Evolutionary conservation across 164 flowering plant species (phyloP).

Genomic region (Vitis riparia): DNA sequence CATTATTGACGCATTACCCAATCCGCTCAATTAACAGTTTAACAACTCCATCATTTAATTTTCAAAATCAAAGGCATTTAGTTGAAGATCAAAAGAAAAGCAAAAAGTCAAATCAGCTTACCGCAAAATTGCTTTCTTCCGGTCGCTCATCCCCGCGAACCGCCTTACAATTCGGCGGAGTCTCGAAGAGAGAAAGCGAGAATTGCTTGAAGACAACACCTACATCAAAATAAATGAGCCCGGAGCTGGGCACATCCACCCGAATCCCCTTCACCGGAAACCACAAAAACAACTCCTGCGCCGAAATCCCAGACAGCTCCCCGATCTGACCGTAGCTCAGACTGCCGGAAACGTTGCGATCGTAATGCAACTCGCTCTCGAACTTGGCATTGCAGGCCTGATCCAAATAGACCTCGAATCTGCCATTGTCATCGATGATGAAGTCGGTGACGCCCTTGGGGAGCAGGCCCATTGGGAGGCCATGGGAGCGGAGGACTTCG

Average conservation of each 20-base stretch:
- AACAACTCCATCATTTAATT: no score
- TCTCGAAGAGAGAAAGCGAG: constrained; percentile 52
- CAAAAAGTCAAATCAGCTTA: no score
- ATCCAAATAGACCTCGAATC: constrained; percentile 31
- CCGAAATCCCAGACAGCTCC: constrained; percentile 46
- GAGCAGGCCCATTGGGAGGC: constrained; percentile 55
- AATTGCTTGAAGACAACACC: constrained; percentile 60
- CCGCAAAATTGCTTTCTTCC: no score
- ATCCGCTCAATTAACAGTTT: no score
- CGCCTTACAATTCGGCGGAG: constrained; percentile 41
- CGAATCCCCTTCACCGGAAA: constrained; percentile 50
- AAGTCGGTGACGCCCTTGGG: constrained; percentile 49
- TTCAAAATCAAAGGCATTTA: no score
- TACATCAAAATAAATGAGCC: constrained; percentile 56
- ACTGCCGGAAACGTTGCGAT: constrained; percentile 41
- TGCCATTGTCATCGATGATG: constrained; percentile 29
- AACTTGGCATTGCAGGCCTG: constrained; percentile 52
- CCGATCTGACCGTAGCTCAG: constrained; percentile 41
- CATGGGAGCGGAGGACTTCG: constrained; percentile 34
- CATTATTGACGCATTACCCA: no score
- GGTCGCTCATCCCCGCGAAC: no score
- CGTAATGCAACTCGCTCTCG: constrained; percentile 53
- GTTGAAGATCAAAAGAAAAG: no score
- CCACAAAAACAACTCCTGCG: constrained; percentile 69
- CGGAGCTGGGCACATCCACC: constrained; percentile 54